These are phyloP conservation scores for Balamuthia mandrillaris DNA, from an alignment of 208 protist genomes.

Conservation along the genomic window DNA sequence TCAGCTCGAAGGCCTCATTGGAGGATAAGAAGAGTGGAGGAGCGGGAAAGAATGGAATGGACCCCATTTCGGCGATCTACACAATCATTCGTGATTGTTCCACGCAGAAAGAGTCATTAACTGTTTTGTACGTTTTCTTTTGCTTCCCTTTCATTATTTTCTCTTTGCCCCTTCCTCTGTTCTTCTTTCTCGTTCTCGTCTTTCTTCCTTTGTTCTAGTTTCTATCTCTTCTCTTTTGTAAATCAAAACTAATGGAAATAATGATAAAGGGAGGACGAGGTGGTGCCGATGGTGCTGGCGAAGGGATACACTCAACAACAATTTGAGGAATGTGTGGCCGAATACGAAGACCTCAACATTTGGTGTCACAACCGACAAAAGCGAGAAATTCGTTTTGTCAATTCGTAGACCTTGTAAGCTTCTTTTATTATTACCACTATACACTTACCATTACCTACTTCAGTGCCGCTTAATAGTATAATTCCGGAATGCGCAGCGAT, in stretches of 20 bases:
- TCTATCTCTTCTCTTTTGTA: neutral
- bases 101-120: neutral
- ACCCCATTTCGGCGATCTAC: neutral
- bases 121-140: neutral
- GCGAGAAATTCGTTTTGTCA: neutral
- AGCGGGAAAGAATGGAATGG: neutral
- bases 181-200: neutral
- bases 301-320: neutral
- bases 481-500: too few species aligned
- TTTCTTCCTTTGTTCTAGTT: neutral
- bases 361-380: neutral
- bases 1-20: slow-evolving; percentile 60
- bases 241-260: neutral
- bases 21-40: neutral
- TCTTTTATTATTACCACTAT: too few species aligned
- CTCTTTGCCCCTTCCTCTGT: neutral
- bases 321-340: neutral
- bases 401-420: too few species aligned
- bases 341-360: slow-evolving; percentile 5
- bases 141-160: neutral
- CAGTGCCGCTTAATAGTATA: too few species aligned
- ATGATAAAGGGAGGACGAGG: neutral
- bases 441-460: too few species aligned
- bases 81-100: neutral
- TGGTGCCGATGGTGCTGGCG: neutral